Evolutionary conservation across 768 basidiomycete genomes (phyloP).

Genomic region (Kwoniella europaea): DNA sequence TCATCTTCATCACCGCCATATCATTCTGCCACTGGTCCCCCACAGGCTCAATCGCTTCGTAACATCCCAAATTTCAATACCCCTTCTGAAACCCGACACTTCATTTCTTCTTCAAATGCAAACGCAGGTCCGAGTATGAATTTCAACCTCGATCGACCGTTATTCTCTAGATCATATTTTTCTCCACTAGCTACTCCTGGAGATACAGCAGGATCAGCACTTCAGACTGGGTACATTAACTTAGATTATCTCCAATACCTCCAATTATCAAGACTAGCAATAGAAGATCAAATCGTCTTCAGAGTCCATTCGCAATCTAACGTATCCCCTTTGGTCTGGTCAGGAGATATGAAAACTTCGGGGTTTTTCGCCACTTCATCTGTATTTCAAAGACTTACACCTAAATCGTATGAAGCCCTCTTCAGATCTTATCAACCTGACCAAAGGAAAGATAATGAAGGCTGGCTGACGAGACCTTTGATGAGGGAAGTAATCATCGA

Average conservation of each 20-base stretch:
- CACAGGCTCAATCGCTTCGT: background rate
- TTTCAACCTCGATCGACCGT: background rate
- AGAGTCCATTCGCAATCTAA: conserved; percentile 28
- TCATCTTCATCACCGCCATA: too few species aligned
- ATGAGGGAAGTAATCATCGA: conserved; percentile 21
- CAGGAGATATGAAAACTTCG: conserved; percentile 19
- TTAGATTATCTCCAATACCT: conserved; percentile 7
- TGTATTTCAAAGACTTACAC: conserved; percentile 8
- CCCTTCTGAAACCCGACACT: background rate
- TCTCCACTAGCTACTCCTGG: background rate
- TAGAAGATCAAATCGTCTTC: conserved; percentile 18
- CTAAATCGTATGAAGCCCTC: conserved; percentile 5
- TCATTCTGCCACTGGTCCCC: too few species aligned
- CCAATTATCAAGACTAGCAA: background rate
- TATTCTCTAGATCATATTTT: background rate
- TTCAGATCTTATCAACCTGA: background rate
- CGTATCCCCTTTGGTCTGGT: conserved; percentile 27
- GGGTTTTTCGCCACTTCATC: conserved; percentile 29
- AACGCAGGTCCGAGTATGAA: background rate
- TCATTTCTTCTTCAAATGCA: background rate
- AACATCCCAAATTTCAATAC: background rate
- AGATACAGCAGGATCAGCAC: background rate
- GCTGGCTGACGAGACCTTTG: conserved; percentile 4
- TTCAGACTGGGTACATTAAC: background rate
- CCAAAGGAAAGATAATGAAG: background rate